These are phyloP conservation scores for Euryodendron excelsum DNA, from an alignment of 148 eudicot genomes.

Conservation along the genomic window DNA sequence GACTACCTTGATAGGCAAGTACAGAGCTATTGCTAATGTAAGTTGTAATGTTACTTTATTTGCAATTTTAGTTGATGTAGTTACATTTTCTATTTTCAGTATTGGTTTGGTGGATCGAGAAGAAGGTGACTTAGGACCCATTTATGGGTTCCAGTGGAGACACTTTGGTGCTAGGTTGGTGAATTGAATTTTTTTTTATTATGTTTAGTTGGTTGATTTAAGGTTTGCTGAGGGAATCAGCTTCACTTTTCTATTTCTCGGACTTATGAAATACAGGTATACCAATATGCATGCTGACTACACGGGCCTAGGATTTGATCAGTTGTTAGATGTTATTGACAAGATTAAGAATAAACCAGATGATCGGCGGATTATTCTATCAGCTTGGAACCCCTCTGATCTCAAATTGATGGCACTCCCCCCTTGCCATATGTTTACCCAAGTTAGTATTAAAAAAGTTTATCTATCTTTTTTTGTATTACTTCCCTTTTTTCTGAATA, in stretches of 20 bases:
- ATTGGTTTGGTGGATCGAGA: slow-evolving; percentile 82
- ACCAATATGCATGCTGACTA: slow-evolving; percentile 90
- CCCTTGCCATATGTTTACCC: slow-evolving; percentile 93
- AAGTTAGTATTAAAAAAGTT: slow-evolving; percentile 33
- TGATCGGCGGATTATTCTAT: slow-evolving; percentile 84
- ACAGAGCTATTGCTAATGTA: neutral
- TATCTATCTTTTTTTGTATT: neutral
- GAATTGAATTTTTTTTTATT: neutral
- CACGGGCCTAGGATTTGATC: slow-evolving; percentile 91
- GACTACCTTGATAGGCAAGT: slow-evolving; percentile 70
- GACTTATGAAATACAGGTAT: slow-evolving; percentile 46
- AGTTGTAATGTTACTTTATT: neutral
- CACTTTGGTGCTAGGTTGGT: slow-evolving; percentile 90
- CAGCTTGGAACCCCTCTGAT: slow-evolving; percentile 97
- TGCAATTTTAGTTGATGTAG: neutral
- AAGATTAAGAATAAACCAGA: slow-evolving; percentile 89
- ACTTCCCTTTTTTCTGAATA: neutral
- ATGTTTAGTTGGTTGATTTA: neutral
- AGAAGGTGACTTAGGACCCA: slow-evolving; percentile 94
- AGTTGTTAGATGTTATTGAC: slow-evolving; percentile 72
- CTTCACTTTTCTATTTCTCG: neutral
- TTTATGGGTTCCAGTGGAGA: slow-evolving; percentile 99
- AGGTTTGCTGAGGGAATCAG: neutral
- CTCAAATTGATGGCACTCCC: slow-evolving; percentile 89
- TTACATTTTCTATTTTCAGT: slow-evolving; percentile 34